Evolutionary conservation across 257 asterid genomes (phyloP).

Genomic region (Solanum corneliomulleri): DNA sequence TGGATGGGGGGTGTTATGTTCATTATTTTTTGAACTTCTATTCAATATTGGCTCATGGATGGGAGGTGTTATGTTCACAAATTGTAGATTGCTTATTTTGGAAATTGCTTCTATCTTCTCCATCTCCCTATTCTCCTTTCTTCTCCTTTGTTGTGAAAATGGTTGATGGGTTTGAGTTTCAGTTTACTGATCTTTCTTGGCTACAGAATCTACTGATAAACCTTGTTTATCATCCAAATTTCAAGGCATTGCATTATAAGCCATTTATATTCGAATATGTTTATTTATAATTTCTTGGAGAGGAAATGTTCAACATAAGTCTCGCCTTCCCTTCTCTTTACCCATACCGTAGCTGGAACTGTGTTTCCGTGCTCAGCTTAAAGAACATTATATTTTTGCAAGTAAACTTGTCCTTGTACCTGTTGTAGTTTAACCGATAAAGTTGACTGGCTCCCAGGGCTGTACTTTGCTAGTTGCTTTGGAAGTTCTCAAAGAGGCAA

Average conservation of each 20-base stretch:
- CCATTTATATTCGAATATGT: neutral
- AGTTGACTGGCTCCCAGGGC: neutral
- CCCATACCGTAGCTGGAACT: neutral
- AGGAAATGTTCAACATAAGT: neutral
- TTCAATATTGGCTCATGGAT: neutral
- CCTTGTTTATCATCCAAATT: neutral
- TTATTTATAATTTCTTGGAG: neutral
- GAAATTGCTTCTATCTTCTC: neutral
- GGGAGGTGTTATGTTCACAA: neutral
- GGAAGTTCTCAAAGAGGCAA: neutral
- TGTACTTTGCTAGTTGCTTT: neutral
- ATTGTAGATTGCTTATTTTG: neutral
- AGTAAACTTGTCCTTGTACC: neutral
- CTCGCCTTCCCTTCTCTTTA: neutral
- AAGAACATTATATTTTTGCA: neutral
- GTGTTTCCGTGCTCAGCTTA: neutral
- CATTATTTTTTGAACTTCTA: neutral
- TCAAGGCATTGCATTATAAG: neutral
- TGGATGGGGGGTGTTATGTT: neutral
- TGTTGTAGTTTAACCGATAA: neutral
- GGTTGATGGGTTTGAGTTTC: neutral
- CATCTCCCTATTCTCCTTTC: neutral
- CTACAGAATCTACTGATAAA: neutral
- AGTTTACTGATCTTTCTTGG: neutral
- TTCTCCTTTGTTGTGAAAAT: neutral